These are phyloP conservation scores for Daldinia concentrica DNA, from an alignment of 495 filamentous ascomycete genomes.

Conservation along the genomic window DNA sequence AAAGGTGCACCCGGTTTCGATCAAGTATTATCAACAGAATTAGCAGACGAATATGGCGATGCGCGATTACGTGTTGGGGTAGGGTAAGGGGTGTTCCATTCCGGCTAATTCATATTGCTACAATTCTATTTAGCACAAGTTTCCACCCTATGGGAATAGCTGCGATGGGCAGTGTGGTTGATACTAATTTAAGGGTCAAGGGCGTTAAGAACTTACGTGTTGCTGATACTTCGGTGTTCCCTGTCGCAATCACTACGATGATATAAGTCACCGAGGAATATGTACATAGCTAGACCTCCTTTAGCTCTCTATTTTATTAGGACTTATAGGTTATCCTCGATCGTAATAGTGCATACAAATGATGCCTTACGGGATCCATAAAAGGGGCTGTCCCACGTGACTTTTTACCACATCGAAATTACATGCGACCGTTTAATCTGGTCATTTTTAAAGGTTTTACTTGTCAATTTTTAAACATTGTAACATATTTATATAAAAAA, in stretches of 20 bases:
- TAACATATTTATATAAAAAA: no score
- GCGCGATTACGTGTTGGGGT: not conserved
- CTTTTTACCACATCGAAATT: no score
- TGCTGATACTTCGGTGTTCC: constrained; percentile 54
- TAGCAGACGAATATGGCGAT: constrained; percentile 49
- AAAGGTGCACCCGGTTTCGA: constrained; percentile 1
- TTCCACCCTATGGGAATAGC: constrained; percentile 48
- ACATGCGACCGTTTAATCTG: no score
- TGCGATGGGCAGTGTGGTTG: constrained; percentile 56
- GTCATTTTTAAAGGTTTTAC: no score
- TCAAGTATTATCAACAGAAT: constrained; percentile 13
- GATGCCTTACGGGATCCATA: no score
- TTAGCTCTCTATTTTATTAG: no score
- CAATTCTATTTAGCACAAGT: constrained; percentile 6
- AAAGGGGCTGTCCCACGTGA: no score
- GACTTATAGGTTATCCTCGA: no score
- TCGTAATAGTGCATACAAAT: no score
- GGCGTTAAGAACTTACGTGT: constrained; percentile 53
- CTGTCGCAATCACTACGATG: constrained; percentile 41
- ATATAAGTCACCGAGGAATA: no score
- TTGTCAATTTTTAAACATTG: no score
- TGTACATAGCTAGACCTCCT: no score
- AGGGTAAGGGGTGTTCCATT: not conserved
- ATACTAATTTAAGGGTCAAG: constrained; percentile 49
- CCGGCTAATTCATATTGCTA: not conserved